Evolutionary conservation across 768 basidiomycete genomes (phyloP).

Genomic region (Boletus barrowsii): DNA sequence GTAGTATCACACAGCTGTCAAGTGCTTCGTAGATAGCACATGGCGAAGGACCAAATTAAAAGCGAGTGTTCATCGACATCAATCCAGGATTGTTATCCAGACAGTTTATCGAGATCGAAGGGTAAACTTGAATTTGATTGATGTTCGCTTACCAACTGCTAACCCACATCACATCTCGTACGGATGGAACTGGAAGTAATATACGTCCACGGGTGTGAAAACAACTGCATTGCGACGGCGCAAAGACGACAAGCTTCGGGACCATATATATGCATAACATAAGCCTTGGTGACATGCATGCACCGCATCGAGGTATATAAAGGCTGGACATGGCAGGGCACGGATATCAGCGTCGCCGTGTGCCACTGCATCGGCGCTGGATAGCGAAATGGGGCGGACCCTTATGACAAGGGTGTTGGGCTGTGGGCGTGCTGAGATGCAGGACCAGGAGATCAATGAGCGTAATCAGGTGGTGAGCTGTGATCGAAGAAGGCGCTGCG

Average conservation of each 20-base stretch:
- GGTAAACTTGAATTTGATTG: constrained; percentile 13
- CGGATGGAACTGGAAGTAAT: constrained; percentile 4
- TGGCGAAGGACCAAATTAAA: constrained; percentile 7
- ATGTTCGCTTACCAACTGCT: constrained; percentile 3
- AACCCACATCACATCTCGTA: constrained; percentile 7
- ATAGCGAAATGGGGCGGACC: constrained; percentile 5
- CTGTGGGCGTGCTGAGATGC: constrained; percentile 21
- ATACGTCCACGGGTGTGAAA: constrained; percentile 7
- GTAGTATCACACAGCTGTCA: neutral
- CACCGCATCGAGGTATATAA: constrained; percentile 7
- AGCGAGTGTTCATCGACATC: neutral
- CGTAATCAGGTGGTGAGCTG: constrained; percentile 15
- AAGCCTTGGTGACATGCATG: neutral
- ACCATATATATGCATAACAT: constrained; percentile 12
- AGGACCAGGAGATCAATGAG: constrained; percentile 14
- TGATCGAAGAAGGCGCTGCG: constrained; percentile 27
- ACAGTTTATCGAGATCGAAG: constrained; percentile 9
- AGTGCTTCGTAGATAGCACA: neutral
- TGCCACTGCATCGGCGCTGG: constrained; percentile 4
- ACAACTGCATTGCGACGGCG: constrained; percentile 5
- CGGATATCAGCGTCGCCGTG: constrained; percentile 1
- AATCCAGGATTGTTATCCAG: neutral
- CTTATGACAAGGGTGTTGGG: constrained; percentile 19
- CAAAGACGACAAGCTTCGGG: constrained; percentile 2
- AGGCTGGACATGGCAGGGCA: neutral